Conservation (phyloP, 1,139 yeast species). For the Yamadazyma membranifaciens region DNA sequence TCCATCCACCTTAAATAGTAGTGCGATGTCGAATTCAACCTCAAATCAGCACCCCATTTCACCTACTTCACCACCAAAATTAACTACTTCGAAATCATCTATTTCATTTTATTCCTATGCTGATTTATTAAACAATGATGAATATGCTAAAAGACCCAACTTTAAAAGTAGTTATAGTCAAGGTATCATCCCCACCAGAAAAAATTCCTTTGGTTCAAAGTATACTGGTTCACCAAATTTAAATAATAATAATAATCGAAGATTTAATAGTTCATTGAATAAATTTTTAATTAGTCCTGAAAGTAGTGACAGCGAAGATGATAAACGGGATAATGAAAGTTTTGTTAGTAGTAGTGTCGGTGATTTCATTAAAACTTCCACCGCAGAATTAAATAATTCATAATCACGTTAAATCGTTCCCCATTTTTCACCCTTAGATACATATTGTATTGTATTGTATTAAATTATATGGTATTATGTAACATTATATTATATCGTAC, state of each 20-base stretch:
- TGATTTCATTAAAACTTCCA: slow-evolving; percentile 39
- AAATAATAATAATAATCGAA: slow-evolving; percentile 7
- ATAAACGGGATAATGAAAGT: slow-evolving; percentile 25
- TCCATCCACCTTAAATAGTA: not conserved
- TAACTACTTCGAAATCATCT: slow-evolving; percentile 44
- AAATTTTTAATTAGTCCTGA: slow-evolving; percentile 31
- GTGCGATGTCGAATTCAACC: not conserved
- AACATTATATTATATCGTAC: no score
- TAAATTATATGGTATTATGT: not conserved
- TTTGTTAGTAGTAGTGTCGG: slow-evolving; percentile 39
- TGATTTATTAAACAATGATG: slow-evolving; percentile 70
- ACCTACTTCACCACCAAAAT: slow-evolving; percentile 41
- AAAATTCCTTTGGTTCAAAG: slow-evolving; percentile 10
- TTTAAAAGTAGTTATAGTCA: slow-evolving; percentile 33
- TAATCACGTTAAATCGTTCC: no score
- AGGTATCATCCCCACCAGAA: slow-evolving; percentile 27
- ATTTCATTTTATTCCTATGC: slow-evolving; percentile 77
- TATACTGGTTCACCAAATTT: not conserved
- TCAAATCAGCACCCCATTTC: slow-evolving; percentile 14
- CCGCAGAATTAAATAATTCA: slow-evolving; percentile 32
- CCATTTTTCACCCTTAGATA: no score
- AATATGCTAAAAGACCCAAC: slow-evolving; percentile 58
- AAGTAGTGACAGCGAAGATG: slow-evolving; percentile 27
- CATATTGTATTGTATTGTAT: not conserved
- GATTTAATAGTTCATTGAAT: slow-evolving; percentile 17